A percentile compares a stretch with the other conserved stretches of the same genome.
Evolutionary conservation across 441 rosid species (phyloP).

Genomic region (Populus hybrid): DNA sequence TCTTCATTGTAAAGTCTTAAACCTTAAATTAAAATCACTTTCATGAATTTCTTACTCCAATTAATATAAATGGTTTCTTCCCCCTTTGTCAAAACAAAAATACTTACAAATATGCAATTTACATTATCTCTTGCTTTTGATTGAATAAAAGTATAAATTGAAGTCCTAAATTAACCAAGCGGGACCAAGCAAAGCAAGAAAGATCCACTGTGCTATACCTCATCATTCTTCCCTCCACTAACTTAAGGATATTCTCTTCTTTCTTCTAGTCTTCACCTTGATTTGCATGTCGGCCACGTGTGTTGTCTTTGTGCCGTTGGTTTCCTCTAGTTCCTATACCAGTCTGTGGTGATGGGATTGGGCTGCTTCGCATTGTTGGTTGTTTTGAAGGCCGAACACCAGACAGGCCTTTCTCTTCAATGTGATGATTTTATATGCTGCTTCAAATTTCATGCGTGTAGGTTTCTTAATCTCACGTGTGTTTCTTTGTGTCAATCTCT

Average conservation of each 20-base stretch:
- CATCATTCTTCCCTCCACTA: conserved; percentile 56
- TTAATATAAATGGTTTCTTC: neutral
- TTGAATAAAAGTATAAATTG: neutral
- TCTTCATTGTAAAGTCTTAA: neutral
- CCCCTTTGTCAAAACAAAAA: neutral
- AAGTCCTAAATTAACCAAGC: neutral
- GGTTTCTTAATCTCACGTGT: neutral
- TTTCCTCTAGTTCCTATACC: conserved; percentile 10
- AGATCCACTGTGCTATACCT: conserved; percentile 27
- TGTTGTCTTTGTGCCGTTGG: conserved; percentile 38
- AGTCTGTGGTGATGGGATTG: conserved; percentile 30
- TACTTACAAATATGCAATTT: neutral
- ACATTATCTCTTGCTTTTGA: neutral
- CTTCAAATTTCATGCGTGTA: conserved; percentile 12
- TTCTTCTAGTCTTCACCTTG: conserved; percentile 12
- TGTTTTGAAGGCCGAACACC: conserved; percentile 32
- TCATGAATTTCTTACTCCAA: neutral
- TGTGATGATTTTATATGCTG: neutral
- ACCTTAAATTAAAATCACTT: neutral
- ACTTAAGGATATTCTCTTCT: conserved; percentile 40
- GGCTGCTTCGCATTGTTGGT: conserved; percentile 23
- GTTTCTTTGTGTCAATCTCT: neutral
- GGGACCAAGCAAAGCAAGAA: conserved; percentile 19
- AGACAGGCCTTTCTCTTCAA: conserved; percentile 27
- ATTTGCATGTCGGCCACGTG: conserved; percentile 76